phyloP scores from a whole-genome alignment of 1,139 yeast species.

The Meyerozyma elateridarum region DNA sequence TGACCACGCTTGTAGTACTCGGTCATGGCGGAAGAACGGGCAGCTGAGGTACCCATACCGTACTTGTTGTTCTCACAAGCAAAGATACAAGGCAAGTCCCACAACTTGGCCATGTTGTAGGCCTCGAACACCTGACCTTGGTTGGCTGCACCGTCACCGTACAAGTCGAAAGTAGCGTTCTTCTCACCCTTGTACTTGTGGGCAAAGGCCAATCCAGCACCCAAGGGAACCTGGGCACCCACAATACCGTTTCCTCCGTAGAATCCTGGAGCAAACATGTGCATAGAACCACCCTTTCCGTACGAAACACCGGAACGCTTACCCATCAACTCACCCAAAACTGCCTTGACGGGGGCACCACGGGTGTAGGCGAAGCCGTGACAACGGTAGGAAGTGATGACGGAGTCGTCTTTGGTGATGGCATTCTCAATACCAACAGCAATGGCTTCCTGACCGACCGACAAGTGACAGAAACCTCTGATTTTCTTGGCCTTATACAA shows the following conservation, averaged over 20 bases:
- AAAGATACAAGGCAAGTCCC: constrained; percentile 92
- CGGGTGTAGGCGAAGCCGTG: constrained; percentile 97
- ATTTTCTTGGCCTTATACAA: constrained; percentile 97
- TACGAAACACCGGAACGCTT: constrained; percentile 89
- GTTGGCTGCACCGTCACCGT: constrained; percentile 99
- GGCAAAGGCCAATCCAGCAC: constrained; percentile 96
- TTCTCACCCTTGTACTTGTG: constrained; percentile 86
- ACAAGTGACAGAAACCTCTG: constrained; percentile 97
- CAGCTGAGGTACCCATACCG: constrained; percentile 99
- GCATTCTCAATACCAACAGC: constrained; percentile 98
- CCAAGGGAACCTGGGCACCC: constrained; percentile 98
- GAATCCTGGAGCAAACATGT: constrained; percentile 92
- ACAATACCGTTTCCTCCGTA: constrained; percentile 99
- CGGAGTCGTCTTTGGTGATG: constrained; percentile 74
- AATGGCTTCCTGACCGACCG: constrained; percentile 98
- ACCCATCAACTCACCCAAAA: constrained; percentile 95
- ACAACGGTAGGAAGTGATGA: constrained; percentile 96
- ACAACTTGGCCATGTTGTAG: constrained; percentile 97
- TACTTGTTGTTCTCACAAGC: constrained; percentile 98
- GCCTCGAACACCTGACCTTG: constrained; percentile 99
- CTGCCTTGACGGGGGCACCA: constrained; percentile 87
- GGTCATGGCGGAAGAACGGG: constrained; percentile 93
- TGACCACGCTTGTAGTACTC: constrained; percentile 99
- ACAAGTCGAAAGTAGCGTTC: constrained; percentile 79
- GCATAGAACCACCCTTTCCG: constrained; percentile 99